Conservation (phyloP, 768 basidiomycete genomes). For the Lyophyllum decastes region DNA sequence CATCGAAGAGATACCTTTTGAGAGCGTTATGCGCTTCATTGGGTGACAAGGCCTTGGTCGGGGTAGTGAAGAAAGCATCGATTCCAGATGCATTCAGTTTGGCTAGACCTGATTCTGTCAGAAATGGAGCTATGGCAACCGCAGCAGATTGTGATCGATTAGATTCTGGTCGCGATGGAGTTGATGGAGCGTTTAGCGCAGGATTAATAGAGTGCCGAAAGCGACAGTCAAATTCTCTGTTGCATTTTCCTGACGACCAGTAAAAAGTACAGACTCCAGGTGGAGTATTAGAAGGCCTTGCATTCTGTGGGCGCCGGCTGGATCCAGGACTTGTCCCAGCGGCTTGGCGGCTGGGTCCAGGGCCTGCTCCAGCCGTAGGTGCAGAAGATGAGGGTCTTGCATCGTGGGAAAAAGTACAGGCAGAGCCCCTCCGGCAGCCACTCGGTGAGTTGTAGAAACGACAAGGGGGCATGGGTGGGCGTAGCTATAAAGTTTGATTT, state of each 20-base stretch:
- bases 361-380: slow-evolving; percentile 5
- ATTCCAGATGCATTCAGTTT: slow-evolving; percentile 43
- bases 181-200: background rate
- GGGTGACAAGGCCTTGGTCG: slow-evolving; percentile 36
- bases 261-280: slow-evolving; percentile 45
- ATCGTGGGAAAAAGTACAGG: slow-evolving; percentile 33
- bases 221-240: slow-evolving; percentile 44
- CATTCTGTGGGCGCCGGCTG: slow-evolving; percentile 8
- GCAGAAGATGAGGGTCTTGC: slow-evolving; percentile 6
- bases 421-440: slow-evolving; percentile 47
- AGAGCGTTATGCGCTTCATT: slow-evolving; percentile 48
- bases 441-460: slow-evolving; percentile 38
- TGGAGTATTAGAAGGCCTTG: slow-evolving; percentile 21
- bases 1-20: slow-evolving; percentile 42
- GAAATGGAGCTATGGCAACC: slow-evolving; percentile 38
- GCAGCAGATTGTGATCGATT: slow-evolving; percentile 9
- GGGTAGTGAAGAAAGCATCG: slow-evolving; percentile 42
- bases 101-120: slow-evolving; percentile 46
- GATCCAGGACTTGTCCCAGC: slow-evolving; percentile 5
- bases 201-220: slow-evolving; percentile 35
- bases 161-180: slow-evolving; percentile 1
- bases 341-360: slow-evolving; percentile 4
- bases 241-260: slow-evolving; percentile 50
- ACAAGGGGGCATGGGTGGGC: slow-evolving; percentile 30
- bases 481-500: slow-evolving; percentile 7